These are phyloP conservation scores for Stropharia rugosoannulata DNA, from an alignment of 768 basidiomycete genomes.

Conservation along the genomic window DNA sequence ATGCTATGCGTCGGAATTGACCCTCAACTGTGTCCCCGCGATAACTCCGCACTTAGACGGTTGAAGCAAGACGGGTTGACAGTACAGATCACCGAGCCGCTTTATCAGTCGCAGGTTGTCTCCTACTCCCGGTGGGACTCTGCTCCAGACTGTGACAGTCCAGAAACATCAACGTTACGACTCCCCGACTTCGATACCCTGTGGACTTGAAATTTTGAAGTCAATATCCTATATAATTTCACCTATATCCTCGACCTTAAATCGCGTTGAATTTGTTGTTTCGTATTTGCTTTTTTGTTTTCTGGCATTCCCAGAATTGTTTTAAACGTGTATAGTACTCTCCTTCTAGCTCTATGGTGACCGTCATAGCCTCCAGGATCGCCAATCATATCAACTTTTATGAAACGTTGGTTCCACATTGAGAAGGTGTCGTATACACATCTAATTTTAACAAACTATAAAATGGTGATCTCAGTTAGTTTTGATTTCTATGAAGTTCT, in stretches of 20 bases:
- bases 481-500: too few species aligned
- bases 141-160: background rate
- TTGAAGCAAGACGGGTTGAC: conserved; percentile 8
- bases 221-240: background rate
- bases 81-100: background rate
- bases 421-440: too few species aligned
- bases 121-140: background rate
- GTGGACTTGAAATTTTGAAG: background rate
- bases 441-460: too few species aligned
- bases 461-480: too few species aligned
- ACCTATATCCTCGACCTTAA: background rate
- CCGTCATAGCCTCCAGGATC: too few species aligned
- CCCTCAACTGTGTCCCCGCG: background rate
- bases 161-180: background rate
- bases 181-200: conserved; percentile 1
- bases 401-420: too few species aligned
- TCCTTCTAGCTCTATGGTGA: too few species aligned
- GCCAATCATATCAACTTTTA: too few species aligned
- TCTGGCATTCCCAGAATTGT: too few species aligned
- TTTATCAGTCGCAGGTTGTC: background rate
- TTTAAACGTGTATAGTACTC: too few species aligned
- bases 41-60: conserved; percentile 6
- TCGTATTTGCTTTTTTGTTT: background rate
- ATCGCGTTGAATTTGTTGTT: background rate
- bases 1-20: conserved; percentile 7